Base-by-base conservation (phyloP, 2,329 filamentous ascomycete species). In the Sporothrix brunneoviolacea region DNA sequence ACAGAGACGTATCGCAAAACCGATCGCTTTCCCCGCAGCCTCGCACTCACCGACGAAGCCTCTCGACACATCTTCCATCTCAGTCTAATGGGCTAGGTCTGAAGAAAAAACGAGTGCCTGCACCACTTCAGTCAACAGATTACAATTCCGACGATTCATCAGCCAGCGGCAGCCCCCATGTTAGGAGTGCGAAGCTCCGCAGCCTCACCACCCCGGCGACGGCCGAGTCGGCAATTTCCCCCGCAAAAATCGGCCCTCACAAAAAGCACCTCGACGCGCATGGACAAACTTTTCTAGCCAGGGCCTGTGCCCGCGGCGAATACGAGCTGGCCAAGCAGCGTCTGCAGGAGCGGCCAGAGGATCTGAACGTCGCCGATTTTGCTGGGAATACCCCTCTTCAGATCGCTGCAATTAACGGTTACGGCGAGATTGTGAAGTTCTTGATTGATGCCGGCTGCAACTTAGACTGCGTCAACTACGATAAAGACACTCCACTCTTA, bases 361-460 rank as follows among this genome's bases (percentile, higher is more conserved):
- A 97, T 65, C 68, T 97, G 48, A 88, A 98, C 59, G 79, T 91
- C 52, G 82, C 88, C 21, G 93, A 98, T 63, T 94, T 95, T 64
- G 93, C 93, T 13, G 88, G 89, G n/a, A 97, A 97, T 61, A 94
- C 91, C 1, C 93, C 93, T 21, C 74, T 98, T 30, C 93, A 98
- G 66, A 93, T 95, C 57, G 91, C 93, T 30, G 83, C 91, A 28
- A 76, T 98, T 52, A 86, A 93, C 62, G 93, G 93, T 7, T 87
- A 84, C 64, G 83, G 84, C 28, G 81, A 93, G 49, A 91, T 97
- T 51, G 93, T 97, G 35, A 83, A 87, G 63, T 85, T 95, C 48
- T 71, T 98, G 35, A 82, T 98, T 55, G 80, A 88, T 8, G 84
- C 88, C 55, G 88, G 88, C 30, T 95, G 91, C 67, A 85, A 88